These are phyloP conservation scores for Tetrahymena borealis DNA, from an alignment of 73 alveolate genomes.

Conservation along the genomic window DNA sequence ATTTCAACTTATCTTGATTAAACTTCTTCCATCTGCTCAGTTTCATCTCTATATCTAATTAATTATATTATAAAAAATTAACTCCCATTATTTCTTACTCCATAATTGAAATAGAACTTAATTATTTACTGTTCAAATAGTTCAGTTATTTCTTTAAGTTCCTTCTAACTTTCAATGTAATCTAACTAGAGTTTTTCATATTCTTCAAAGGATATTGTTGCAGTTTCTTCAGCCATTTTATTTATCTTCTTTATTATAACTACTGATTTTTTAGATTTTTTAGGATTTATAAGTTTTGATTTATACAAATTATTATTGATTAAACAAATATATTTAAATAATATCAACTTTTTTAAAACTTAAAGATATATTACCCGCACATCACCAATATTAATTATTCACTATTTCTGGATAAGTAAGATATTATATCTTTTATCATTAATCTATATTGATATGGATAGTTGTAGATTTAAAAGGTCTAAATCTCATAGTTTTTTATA, in stretches of 20 bases:
- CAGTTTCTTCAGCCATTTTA: neutral
- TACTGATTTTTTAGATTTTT: neutral
- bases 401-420: no score
- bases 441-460: no score
- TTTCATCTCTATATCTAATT: neutral
- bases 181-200: neutral
- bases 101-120: neutral
- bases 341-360: neutral
- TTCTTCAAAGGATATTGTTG: neutral
- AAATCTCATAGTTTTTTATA: no score
- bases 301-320: neutral
- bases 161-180: neutral
- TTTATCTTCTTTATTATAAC: neutral
- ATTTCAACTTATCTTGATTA: neutral
- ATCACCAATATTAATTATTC: neutral
- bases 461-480: no score
- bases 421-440: no score
- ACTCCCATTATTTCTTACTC: neutral
- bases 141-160: neutral
- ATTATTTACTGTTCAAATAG: neutral
- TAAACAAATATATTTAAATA: neutral
- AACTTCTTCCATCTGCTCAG: neutral
- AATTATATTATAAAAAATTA: neutral
- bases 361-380: neutral
- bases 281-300: neutral